Percentiles rank a stretch among this genome's conserved stretches.
Conservation (phyloP, 2,329 filamentous ascomycete species). For the Aspergillus pseudoglaucus region DNA sequence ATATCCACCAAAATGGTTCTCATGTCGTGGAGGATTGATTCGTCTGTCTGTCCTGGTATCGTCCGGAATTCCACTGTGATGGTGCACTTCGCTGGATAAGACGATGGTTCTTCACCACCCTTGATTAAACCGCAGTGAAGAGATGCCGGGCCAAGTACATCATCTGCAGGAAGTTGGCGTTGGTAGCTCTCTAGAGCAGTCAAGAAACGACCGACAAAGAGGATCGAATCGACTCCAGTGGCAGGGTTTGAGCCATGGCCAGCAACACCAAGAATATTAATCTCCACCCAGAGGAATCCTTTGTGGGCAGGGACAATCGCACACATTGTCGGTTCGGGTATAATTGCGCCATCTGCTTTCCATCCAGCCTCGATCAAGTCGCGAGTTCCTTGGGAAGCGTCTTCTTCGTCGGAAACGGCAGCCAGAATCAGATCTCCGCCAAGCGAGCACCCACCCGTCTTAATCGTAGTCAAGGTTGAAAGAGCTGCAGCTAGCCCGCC, state of each 20-base stretch:
- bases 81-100: conserved; percentile 46
- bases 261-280: conserved; percentile 29
- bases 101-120: conserved; percentile 48
- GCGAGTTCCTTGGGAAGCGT: conserved; percentile 45
- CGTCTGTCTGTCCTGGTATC: conserved; percentile 37
- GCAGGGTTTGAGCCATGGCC: conserved; percentile 33
- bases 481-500: conserved; percentile 45
- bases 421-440: conserved; percentile 48
- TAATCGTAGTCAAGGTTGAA: conserved; percentile 35
- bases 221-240: conserved; percentile 47
- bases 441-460: conserved; percentile 23
- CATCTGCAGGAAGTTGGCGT: conserved; percentile 26
- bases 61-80: conserved; percentile 47
- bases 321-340: conserved; percentile 44
- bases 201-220: conserved; percentile 43
- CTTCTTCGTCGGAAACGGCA: conserved; percentile 51
- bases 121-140: conserved; percentile 45
- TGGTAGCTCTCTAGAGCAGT: conserved; percentile 41
- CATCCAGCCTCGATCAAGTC: conserved; percentile 47
- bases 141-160: conserved; percentile 34
- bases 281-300: conserved; percentile 40
- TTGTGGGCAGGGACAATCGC: conserved; percentile 44
- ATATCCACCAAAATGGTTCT: conserved; percentile 30
- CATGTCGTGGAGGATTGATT: conserved; percentile 35
- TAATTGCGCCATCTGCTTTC: conserved; percentile 47